A percentile compares a stretch with the other conserved stretches of the same genome.
Evolutionary conservation across 176 grass and related monocot genomes (phyloP).

Genomic region (Eremochloa ophiuroides): DNA sequence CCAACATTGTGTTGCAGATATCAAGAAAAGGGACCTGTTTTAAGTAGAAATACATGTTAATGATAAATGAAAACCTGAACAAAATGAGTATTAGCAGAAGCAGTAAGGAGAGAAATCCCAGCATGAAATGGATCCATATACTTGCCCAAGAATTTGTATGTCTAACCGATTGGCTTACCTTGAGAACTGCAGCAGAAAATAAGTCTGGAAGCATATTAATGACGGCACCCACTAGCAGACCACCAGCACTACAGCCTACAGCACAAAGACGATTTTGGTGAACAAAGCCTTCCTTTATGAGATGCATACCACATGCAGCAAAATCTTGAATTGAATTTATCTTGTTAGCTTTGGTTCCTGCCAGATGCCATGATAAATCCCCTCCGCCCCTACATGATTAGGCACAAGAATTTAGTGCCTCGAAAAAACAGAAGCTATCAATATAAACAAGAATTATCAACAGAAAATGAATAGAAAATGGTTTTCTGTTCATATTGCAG

Average conservation of each 20-base stretch:
- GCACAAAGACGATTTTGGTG: conserved; percentile 73
- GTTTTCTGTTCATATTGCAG: background rate
- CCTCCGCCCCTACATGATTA: conserved; percentile 68
- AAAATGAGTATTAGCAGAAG: background rate
- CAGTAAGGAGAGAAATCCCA: background rate
- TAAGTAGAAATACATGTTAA: conserved; percentile 20
- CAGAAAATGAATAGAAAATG: background rate
- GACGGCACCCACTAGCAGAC: conserved; percentile 60
- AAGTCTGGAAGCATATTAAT: conserved; percentile 81
- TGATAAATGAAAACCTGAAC: background rate
- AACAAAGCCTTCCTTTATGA: conserved; percentile 80
- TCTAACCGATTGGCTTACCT: conserved; percentile 48
- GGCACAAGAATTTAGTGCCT: conserved; percentile 13
- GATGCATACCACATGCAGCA: conserved; percentile 63
- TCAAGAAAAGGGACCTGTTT: conserved; percentile 93
- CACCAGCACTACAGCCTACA: conserved; percentile 82
- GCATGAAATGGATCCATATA: background rate
- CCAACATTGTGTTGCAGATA: conserved; percentile 83
- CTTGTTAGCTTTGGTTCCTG: conserved; percentile 76
- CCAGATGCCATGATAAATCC: conserved; percentile 62
- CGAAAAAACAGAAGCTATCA: background rate
- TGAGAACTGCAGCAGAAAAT: conserved; percentile 88
- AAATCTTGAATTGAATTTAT: conserved; percentile 91
- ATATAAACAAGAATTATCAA: background rate
- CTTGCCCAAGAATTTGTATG: background rate